Evolutionary conservation across 2,329 filamentous ascomycete genomes (phyloP), one percentile per base, ranked within the genome.

Genomic region (Sporothrix brunneoviolacea): DNA sequence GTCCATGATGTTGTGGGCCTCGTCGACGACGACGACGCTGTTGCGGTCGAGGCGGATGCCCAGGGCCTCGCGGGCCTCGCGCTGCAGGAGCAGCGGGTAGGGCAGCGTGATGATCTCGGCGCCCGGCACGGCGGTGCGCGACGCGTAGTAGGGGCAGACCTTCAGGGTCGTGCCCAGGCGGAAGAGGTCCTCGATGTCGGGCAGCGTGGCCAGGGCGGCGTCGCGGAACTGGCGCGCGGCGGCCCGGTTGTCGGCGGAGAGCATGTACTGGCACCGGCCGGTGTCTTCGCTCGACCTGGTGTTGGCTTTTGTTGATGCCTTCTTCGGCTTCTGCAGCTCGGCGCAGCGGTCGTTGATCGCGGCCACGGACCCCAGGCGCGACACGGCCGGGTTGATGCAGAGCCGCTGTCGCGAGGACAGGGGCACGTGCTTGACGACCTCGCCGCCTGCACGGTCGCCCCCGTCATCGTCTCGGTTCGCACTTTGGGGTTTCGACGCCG

Each of bases 1-100:
- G 64, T 96, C 91, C 85, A 96, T 95, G 47, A 98, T 79, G 62
- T 98, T 98, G 64, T 98, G 93, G 0, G 93, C 93, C 70, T 98
- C 93, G 59, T 98, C 93, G 42, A 98, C 88, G 22, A 98, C 86
- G n/a, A 98, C 83, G 0, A 98, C 75, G 61, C 95, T 93, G 5
- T 83, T 82, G 27, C 38, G 40, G 59, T 94, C 90, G 8, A 98
- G 68, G 21, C 86, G 91, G 38, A 98, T 82, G 0, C 86, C 85
- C 0, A 98, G 74, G 0, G 93, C 90, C 54, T 97, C 91, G 43
- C 93, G 77, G 0, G 93, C 91, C 4, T 83, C 87, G 60, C 84
- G 87, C 61, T 97, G 93, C 3, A 98, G 72, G 0, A 98, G 75
- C 7, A 98, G 68, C 2, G 91, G 91, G 63, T 98, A 98, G 0